A percentile compares a stretch with the other conserved stretches of the same genome.
These are phyloP conservation scores for Cordyceps javanica DNA, from an alignment of 2,329 filamentous ascomycete genomes.

Conservation along the genomic window DNA sequence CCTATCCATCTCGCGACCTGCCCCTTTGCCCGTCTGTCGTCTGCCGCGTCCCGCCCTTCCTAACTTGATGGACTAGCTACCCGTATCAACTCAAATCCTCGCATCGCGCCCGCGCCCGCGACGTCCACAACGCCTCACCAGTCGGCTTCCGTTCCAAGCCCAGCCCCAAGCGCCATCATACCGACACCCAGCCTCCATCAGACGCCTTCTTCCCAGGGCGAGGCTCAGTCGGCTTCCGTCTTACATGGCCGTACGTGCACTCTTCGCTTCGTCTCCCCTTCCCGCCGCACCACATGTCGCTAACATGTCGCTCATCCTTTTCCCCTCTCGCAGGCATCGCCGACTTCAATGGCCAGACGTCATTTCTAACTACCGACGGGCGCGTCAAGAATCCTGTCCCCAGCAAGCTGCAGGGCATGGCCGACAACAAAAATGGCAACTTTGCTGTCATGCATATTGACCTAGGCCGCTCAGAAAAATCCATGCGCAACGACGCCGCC, in stretches of 20 bases:
- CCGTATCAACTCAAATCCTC: conserved; percentile 5
- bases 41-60: background rate
- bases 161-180: conserved; percentile 3
- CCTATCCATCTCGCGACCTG: background rate
- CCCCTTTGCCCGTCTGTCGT: background rate
- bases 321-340: conserved; percentile 2
- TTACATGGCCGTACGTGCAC: conserved; percentile 7
- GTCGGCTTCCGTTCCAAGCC: conserved; percentile 4
- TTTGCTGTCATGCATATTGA: conserved; percentile 60
- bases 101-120: conserved; percentile 1
- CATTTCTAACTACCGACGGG: conserved; percentile 22
- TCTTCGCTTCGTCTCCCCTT: background rate
- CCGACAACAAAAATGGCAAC: conserved; percentile 50
- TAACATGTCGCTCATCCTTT: background rate
- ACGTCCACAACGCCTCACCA: conserved; percentile 4
- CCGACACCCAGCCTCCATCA: conserved; percentile 5
- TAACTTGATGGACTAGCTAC: conserved; percentile 9
- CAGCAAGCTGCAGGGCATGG: conserved; percentile 55
- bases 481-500: conserved; percentile 47
- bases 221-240: background rate
- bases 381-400: conserved; percentile 50
- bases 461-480: conserved; percentile 38
- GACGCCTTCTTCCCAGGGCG: background rate
- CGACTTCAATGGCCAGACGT: conserved; percentile 17
- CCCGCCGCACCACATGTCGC: background rate